Conservation (phyloP, 768 basidiomycete species). For the Sutorius australiensis region DNA sequence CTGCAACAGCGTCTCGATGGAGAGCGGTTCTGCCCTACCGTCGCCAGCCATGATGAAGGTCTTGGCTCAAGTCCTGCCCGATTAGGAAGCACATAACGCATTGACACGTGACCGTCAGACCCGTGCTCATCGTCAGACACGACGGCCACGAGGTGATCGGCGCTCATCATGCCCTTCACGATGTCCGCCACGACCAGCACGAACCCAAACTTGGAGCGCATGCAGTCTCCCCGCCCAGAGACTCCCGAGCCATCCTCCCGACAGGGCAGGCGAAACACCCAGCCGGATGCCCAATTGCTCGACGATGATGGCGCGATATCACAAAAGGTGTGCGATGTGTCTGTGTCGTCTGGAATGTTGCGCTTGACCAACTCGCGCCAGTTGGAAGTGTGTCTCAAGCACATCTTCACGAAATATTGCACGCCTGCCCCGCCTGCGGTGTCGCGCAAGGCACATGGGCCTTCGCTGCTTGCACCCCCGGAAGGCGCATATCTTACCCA, state of each 20-base stretch:
- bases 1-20: conserved; percentile 82
- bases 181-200: conserved; percentile 7
- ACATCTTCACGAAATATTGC: conserved; percentile 80
- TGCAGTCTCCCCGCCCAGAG: conserved; percentile 51
- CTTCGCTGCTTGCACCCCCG: conserved; percentile 42
- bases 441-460: conserved; percentile 19
- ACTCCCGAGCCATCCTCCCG: conserved; percentile 60
- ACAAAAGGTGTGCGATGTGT: conserved; percentile 43
- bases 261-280: conserved; percentile 54
- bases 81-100: conserved; percentile 9
- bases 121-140: conserved; percentile 22
- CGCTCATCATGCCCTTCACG: conserved; percentile 12
- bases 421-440: conserved; percentile 35
- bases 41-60: conserved; percentile 37
- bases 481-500: conserved; percentile 54
- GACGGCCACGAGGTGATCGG: conserved; percentile 23
- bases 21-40: conserved; percentile 64
- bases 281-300: conserved; percentile 52
- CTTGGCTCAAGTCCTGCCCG: not conserved
- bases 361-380: conserved; percentile 22
- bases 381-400: conserved; percentile 67
- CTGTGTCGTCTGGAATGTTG: not conserved
- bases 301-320: conserved; percentile 71
- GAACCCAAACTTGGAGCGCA: conserved; percentile 16
- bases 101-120: conserved; percentile 20